phyloP scores from a whole-genome alignment of 306 rosid genomes.

The Pyrus bretschneideri region DNA sequence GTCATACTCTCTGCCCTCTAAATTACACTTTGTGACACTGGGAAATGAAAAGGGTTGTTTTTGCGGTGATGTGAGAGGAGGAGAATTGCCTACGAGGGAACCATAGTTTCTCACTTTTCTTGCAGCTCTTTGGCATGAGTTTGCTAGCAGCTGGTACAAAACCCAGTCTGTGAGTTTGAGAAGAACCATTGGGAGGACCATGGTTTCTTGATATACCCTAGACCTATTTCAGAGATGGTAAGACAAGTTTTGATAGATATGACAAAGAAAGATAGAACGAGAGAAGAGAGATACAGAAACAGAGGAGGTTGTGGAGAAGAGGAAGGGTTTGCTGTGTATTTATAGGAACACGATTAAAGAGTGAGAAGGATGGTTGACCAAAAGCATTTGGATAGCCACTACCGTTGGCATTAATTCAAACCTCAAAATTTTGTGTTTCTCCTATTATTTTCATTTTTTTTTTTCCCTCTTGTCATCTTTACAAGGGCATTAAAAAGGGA shows the following conservation, averaged over 20 bases:
- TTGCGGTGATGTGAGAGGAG: slow-evolving; percentile 18
- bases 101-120: slow-evolving; percentile 56
- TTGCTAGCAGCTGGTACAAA: slow-evolving; percentile 54
- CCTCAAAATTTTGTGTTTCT: neutral
- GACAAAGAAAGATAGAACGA: neutral
- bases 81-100: slow-evolving; percentile 21
- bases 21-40: slow-evolving; percentile 37
- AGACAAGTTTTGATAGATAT: too few relatives aligned
- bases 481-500: neutral
- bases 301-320: slow-evolving; percentile 17
- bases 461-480: neutral
- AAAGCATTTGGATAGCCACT: slow-evolving; percentile 48
- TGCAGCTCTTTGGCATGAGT: slow-evolving; percentile 58
- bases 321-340: slow-evolving; percentile 24
- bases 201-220: neutral
- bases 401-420: slow-evolving; percentile 53
- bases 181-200: slow-evolving; percentile 48
- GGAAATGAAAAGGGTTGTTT: slow-evolving; percentile 37
- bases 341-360: slow-evolving; percentile 36
- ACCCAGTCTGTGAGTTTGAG: slow-evolving; percentile 51
- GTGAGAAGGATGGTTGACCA: slow-evolving; percentile 29
- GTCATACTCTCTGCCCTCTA: slow-evolving; percentile 40
- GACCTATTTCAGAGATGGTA: too few relatives aligned
- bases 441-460: too few relatives aligned
- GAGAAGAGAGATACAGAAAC: neutral